phyloP scores from a whole-genome alignment of 1,284 basidiomycete genomes.

The Boletus albobrunnescens region DNA sequence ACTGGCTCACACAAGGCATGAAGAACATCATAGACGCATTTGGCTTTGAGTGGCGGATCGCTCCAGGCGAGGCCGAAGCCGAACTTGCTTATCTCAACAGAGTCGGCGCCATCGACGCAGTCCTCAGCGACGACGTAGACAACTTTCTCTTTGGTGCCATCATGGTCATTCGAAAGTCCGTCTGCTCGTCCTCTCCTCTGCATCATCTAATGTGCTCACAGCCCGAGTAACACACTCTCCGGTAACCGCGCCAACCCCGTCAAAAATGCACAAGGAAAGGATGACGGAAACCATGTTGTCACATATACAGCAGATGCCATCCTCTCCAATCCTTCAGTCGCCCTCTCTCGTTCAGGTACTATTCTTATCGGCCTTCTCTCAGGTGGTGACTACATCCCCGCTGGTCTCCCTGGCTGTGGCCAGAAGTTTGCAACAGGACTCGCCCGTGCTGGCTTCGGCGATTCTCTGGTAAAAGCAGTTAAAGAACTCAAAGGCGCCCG shows the following conservation, averaged over 20 bases:
- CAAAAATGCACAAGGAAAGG: slow-evolving; percentile 60
- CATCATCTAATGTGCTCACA: slow-evolving; percentile 30
- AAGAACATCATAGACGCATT: slow-evolving; percentile 83
- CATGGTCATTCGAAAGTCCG: slow-evolving; percentile 75
- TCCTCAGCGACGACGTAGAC: slow-evolving; percentile 93
- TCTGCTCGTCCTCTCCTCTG: slow-evolving; percentile 4
- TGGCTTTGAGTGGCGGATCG: slow-evolving; percentile 84
- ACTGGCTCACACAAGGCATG: slow-evolving; percentile 66
- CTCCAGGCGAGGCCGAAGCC: slow-evolving; percentile 94
- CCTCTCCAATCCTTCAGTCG: slow-evolving; percentile 46
- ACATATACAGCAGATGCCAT: slow-evolving; percentile 61
- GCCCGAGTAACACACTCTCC: slow-evolving; percentile 69
- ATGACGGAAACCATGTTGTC: slow-evolving; percentile 72
- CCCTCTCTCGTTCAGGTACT: slow-evolving; percentile 69
- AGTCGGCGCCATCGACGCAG: slow-evolving; percentile 81
- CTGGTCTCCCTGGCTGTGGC: slow-evolving; percentile 62
- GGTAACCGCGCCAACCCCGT: slow-evolving; percentile 61
- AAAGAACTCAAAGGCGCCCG: slow-evolving; percentile 43
- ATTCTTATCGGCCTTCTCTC: slow-evolving; percentile 83
- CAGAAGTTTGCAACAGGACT: slow-evolving; percentile 61
- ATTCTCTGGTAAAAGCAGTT: slow-evolving; percentile 60
- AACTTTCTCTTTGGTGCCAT: slow-evolving; percentile 87
- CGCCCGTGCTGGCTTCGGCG: slow-evolving; percentile 69
- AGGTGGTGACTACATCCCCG: slow-evolving; percentile 87
- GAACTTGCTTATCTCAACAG: slow-evolving; percentile 86